Evolutionary conservation across 2,329 filamentous ascomycete species (phyloP), one percentile per base, ranked within the genome.

Genomic region (Boeremia lycopersici): DNA sequence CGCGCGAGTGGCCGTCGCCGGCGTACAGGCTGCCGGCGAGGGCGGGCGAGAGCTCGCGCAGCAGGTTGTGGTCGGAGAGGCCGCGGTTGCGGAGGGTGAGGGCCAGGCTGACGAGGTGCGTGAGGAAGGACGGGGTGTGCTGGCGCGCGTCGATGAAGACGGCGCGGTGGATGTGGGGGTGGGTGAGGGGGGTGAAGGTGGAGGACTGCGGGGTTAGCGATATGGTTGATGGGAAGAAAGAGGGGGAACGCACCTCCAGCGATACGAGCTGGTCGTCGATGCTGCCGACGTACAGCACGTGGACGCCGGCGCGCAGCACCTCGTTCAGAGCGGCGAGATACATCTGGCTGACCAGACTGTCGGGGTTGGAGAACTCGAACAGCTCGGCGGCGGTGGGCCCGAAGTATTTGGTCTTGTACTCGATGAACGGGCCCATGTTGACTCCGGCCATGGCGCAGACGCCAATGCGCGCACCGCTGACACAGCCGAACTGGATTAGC

Each of bases 251-350:
- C 74, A 90, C 89, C 81, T 97, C 93, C 70, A 99, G 81, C 4
- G 93, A 93, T 12, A 99, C 93, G 2, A 99, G 81, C 74, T 99
- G 95, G 74, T 99, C 95, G 72, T 99, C 95, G 46, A 99, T 96
- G 74, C 93, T 97, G 48, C 93, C 93, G 55, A 96, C 83, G 72
- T 93, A 97, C 0, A 92, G 89, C 43, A 98, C 85, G 35, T 91
- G 86, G 12, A 90, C 90, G 11, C 93, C 92, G 65, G 91, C 89
- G 13, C 87, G 83, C 6, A 99, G 79, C 1, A 89, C 88, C 9
- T 84, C 84, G 67, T 89, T 86, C 3, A 98, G 78, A 0, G 92
- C 86, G 26, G 86, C 81, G 64, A 91, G 86, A 63, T 97, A 96
- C 62, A 90, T 86, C 67, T 89, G 88, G 0, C 91, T 93, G 11